phyloP scores from a whole-genome alignment of 768 basidiomycete species.

The Saitozyma sp. region DNA sequence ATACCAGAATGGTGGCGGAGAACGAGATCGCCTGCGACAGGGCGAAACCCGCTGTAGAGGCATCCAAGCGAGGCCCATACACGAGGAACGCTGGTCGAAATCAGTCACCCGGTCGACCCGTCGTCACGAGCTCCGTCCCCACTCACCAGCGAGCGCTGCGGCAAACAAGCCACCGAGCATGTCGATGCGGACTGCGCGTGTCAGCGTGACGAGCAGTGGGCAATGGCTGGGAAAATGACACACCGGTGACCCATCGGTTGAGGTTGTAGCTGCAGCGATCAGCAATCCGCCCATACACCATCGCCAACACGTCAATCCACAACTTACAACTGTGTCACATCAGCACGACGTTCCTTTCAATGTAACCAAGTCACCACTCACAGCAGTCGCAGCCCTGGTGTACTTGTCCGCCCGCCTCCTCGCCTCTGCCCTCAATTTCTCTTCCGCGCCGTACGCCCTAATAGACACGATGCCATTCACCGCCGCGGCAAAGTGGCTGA shows the following conservation, averaged over 20 bases:
- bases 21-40: slow-evolving; percentile 51
- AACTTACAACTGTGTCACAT: too few species aligned
- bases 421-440: slow-evolving; percentile 57
- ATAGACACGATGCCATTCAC: slow-evolving; percentile 63
- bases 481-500: slow-evolving; percentile 61
- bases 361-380: background rate
- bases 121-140: too few species aligned
- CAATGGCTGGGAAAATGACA: slow-evolving; percentile 64
- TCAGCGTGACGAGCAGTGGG: slow-evolving; percentile 62
- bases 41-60: slow-evolving; percentile 50
- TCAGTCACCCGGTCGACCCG: too few species aligned
- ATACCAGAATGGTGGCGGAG: slow-evolving; percentile 40
- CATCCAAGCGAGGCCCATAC: slow-evolving; percentile 53
- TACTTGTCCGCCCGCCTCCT: slow-evolving; percentile 61
- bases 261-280: slow-evolving; percentile 49
- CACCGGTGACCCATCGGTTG: slow-evolving; percentile 53
- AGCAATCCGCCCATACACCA: too few species aligned
- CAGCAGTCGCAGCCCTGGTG: slow-evolving; percentile 32
- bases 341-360: too few species aligned
- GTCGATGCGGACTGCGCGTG: slow-evolving; percentile 59
- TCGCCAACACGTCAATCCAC: too few species aligned
- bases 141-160: slow-evolving; percentile 56
- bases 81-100: slow-evolving; percentile 56
- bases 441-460: slow-evolving; percentile 66
- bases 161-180: slow-evolving; percentile 63